Base-by-base conservation (phyloP, 1,284 basidiomycete species). In the Trichosporon faecale region DNA sequence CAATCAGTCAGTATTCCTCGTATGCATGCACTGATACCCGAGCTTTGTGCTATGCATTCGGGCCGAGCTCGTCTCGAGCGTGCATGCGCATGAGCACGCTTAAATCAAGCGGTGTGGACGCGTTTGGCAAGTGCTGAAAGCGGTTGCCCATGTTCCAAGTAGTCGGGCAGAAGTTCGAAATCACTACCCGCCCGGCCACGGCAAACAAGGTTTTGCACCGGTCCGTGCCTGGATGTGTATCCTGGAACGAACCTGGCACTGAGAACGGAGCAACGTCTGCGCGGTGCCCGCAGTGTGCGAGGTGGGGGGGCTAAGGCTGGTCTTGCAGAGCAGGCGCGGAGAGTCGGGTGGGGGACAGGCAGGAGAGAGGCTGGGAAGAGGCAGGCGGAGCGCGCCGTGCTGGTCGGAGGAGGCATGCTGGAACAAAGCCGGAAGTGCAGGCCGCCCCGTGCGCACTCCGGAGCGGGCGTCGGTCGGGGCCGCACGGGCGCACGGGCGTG, bases 11-110 rank as follows among this genome's bases (percentile, higher is more conserved):
- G 7, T 23, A 18, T 6, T 4, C 11, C 49, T 25, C 49, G 49
- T 11, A 21, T 52, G 49, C 49, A 52, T 52, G n/a, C 49, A 52
- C 49, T 52, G 49, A 52, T 52, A 52, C 49, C 49, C 49, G 49
- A 52, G 49, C 21, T 25, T 25, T 18, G 11, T 11, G 3, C 21
- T 44, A n/a, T 44, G 49, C 49, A 52, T 52, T 52, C 49, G 49
- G 21, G 21, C 49, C 49, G 49, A 52, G 49, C 49, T 52, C 49
- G 49, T 52, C 49, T 9, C 49, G 49, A 52, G 49, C 49, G n/a
- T 52, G 23, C 49, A 52, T 21, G 21, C 2, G 9, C 49, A 18
- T 7, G 21, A 12, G 49, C 49, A 12, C 49, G 49, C 49, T 52
- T 52, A 52, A 52, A 52, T 18, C 3, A 9, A 52, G 49, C 18